Conservation (phyloP, 73 alveolate species). For the Symbiodinium pilosum region DNA sequence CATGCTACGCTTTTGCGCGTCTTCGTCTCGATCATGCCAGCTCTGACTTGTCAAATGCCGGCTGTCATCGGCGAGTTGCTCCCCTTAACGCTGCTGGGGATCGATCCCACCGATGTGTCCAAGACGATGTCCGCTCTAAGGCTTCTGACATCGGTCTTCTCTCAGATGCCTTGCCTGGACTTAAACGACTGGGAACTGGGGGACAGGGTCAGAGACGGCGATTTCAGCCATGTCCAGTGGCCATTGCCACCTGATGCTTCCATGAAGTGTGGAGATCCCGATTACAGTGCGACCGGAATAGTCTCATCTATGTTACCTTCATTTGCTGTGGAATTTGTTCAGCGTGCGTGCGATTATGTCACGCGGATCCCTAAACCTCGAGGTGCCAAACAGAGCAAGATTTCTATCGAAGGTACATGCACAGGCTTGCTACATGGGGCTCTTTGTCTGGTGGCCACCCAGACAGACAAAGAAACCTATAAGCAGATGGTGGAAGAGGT, state of each 20-base stretch:
- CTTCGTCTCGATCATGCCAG: constrained; percentile 48
- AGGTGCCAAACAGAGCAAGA: constrained; percentile 33
- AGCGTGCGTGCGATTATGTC: constrained; percentile 86
- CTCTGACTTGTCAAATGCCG: constrained; percentile 69
- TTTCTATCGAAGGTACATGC: constrained; percentile 35
- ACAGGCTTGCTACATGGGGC: constrained; percentile 83
- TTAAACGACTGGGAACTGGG: constrained; percentile 55
- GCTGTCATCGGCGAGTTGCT: constrained; percentile 62
- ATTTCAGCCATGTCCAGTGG: constrained; percentile 15
- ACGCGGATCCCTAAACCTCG: constrained; percentile 73
- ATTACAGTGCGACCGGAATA: constrained; percentile 59
- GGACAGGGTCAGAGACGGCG: neutral
- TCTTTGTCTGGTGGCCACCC: constrained; percentile 36
- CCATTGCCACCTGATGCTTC: constrained; percentile 43
- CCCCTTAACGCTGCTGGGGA: constrained; percentile 66
- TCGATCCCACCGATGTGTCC: constrained; percentile 53
- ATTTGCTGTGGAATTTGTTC: constrained; percentile 66
- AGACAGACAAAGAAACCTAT: constrained; percentile 71
- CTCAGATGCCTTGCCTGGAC: constrained; percentile 74
- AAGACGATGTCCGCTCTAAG: constrained; percentile 54
- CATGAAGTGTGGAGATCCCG: constrained; percentile 64
- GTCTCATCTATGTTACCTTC: constrained; percentile 78
- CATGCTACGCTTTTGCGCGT: constrained; percentile 63
- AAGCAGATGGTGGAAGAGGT: constrained; percentile 81
- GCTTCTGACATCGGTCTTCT: constrained; percentile 22